phyloP scores from a whole-genome alignment of 768 basidiomycete genomes.

The Kwoniella newhampshirensis region DNA sequence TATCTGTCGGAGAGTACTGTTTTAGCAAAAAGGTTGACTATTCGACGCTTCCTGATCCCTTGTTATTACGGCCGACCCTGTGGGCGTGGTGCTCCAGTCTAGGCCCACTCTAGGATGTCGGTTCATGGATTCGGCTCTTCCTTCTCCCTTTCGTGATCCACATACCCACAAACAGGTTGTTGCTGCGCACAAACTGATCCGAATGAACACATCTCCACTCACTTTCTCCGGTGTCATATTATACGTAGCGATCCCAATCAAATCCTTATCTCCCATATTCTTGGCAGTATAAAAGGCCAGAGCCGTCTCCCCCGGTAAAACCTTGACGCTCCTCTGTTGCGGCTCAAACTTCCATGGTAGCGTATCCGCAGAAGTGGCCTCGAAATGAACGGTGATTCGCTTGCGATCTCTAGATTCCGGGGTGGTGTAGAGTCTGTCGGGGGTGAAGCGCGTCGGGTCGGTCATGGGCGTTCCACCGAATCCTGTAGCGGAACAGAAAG shows the following conservation, averaged over 20 bases:
- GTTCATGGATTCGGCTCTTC: too few species aligned
- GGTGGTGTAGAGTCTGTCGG: constrained; percentile 68
- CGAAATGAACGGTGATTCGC: constrained; percentile 92
- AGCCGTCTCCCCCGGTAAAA: constrained; percentile 92
- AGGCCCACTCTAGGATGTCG: too few species aligned
- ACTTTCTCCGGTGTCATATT: constrained; percentile 98
- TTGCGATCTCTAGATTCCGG: constrained; percentile 58
- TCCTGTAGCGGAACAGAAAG: constrained; percentile 96
- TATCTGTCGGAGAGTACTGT: constrained; percentile 62
- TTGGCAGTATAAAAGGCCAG: constrained; percentile 93
- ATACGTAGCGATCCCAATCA: constrained; percentile 98
- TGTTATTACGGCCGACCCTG: too few species aligned
- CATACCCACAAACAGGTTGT: too few species aligned
- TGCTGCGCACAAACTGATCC: too few species aligned
- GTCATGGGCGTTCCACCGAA: constrained; percentile 93
- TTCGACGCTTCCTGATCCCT: too few species aligned
- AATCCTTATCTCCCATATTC: constrained; percentile 77
- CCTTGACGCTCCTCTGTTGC: constrained; percentile 82
- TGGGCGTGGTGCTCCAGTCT: too few species aligned
- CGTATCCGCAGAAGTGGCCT: constrained; percentile 82
- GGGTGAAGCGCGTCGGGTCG: constrained; percentile 61
- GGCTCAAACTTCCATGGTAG: constrained; percentile 93
- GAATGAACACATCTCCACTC: constrained; percentile 46
- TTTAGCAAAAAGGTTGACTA: too few species aligned
- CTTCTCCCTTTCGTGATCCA: too few species aligned